phyloP scores from a whole-genome alignment of 805 yeast genomes.

The Candida vaughaniae region DNA sequence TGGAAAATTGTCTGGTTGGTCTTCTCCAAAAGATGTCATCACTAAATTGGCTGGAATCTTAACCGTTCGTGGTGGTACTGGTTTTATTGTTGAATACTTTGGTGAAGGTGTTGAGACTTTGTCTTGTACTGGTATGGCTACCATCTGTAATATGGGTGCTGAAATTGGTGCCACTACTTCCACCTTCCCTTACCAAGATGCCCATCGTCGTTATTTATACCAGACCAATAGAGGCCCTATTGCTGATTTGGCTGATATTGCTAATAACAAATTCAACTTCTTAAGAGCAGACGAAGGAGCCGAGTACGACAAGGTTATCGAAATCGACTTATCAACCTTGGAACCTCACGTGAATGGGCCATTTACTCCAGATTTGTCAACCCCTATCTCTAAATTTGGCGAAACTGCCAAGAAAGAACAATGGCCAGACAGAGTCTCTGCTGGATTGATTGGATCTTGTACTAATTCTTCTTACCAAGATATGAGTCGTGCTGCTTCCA shows the following conservation, averaged over 20 bases:
- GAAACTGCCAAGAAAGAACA: constrained; percentile 64
- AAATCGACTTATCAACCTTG: constrained; percentile 78
- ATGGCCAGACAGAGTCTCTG: constrained; percentile 87
- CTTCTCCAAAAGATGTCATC: constrained; percentile 96
- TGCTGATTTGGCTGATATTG: constrained; percentile 74
- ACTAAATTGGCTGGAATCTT: constrained; percentile 86
- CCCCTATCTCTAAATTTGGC: constrained; percentile 83
- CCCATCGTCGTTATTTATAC: constrained; percentile 72
- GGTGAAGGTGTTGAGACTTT: constrained; percentile 90
- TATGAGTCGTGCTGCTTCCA: constrained; percentile 93
- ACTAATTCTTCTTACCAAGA: constrained; percentile 98
- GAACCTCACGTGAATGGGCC: constrained; percentile 99
- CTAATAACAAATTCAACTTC: constrained; percentile 55
- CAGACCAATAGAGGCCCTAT: constrained; percentile 84
- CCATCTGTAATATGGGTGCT: constrained; percentile 99
- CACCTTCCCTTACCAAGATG: constrained; percentile 88
- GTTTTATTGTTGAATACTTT: constrained; percentile 91
- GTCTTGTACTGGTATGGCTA: constrained; percentile 98
- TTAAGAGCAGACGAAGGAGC: constrained; percentile 85
- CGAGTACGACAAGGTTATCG: constrained; percentile 88
- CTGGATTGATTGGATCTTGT: constrained; percentile 97
- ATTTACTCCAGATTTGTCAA: constrained; percentile 95
- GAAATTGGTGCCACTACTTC: constrained; percentile 99
- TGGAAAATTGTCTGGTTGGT: constrained; percentile 89
- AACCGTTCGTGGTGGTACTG: constrained; percentile 98